Percentiles rank a stretch among this genome's conserved stretches.
These are phyloP conservation scores for Eimeria zaria DNA, from an alignment of 169 alveolate genomes.

Conservation along the genomic window DNA sequence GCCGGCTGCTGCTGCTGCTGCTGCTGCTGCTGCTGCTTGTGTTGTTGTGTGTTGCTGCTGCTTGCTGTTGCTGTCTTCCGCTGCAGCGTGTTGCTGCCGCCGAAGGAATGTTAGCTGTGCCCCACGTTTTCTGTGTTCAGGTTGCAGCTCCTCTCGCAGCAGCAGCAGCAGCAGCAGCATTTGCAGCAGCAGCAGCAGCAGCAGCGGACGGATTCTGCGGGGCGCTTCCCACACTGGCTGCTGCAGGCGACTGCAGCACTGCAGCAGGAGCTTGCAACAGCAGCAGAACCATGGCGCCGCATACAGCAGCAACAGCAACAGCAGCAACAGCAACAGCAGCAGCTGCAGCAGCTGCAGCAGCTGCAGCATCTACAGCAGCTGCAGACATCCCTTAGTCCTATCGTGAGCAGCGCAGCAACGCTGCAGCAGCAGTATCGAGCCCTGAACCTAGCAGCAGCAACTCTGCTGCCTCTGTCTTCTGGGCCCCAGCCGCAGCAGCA, in stretches of 20 bases:
- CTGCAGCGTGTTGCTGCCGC: neutral
- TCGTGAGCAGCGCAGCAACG: constrained; percentile 5
- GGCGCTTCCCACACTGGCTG: constrained; percentile 55
- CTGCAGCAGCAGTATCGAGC: constrained; percentile 56
- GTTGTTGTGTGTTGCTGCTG: constrained; percentile 21
- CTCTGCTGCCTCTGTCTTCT: constrained; percentile 6
- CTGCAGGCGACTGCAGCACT: constrained; percentile 58
- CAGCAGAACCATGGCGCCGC: constrained; percentile 23
- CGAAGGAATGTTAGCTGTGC: neutral
- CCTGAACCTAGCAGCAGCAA: constrained; percentile 32
- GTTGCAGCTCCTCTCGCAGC: constrained; percentile 46
- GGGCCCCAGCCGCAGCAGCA: neutral
- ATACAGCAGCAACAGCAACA: constrained; percentile 15
- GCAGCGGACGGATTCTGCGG: neutral
- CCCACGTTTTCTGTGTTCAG: neutral
- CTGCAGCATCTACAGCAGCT: constrained; percentile 28
- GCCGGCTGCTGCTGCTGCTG: neutral
- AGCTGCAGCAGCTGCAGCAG: constrained; percentile 11
- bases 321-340: constrained; percentile 1
- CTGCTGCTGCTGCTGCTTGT: constrained; percentile 25
- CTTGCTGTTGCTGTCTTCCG: neutral
- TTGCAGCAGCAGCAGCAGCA: constrained; percentile 52
- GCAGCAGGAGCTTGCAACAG: constrained; percentile 76
- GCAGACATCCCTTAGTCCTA: neutral
- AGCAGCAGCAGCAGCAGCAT: constrained; percentile 33